Conservation (phyloP, 148 eudicot species). For the Pouteria glomerata region DNA sequence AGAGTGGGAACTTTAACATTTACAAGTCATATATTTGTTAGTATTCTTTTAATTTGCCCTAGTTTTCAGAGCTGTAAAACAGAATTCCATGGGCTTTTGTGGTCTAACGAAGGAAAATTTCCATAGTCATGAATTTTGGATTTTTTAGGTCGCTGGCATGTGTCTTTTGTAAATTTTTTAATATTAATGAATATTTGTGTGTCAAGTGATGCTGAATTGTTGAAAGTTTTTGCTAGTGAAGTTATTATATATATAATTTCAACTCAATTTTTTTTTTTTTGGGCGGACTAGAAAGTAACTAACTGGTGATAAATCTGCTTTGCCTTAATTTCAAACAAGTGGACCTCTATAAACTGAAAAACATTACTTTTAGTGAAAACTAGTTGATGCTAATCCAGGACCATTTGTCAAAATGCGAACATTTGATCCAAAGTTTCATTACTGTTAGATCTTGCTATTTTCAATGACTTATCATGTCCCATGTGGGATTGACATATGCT, state of each 20-base stretch:
- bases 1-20: neutral
- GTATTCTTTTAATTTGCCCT: neutral
- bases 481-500: slow-evolving; percentile 5
- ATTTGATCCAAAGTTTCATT: neutral
- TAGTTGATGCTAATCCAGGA: too few relatives aligned
- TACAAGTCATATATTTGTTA: neutral
- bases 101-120: neutral
- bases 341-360: too few relatives aligned
- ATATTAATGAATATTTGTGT: neutral
- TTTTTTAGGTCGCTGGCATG: neutral
- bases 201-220: slow-evolving; percentile 2
- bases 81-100: neutral
- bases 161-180: neutral
- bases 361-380: neutral
- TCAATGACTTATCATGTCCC: slow-evolving; percentile 1
- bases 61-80: neutral
- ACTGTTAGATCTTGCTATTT: neutral
- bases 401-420: neutral
- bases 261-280: neutral
- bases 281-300: neutral
- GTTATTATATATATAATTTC: neutral
- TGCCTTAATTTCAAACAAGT: neutral
- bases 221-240: neutral
- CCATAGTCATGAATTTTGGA: too few relatives aligned
- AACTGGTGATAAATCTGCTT: neutral